These are phyloP conservation scores for Botrytis sinoallii DNA, from an alignment of 2,329 filamentous ascomycete genomes.

Conservation along the genomic window DNA sequence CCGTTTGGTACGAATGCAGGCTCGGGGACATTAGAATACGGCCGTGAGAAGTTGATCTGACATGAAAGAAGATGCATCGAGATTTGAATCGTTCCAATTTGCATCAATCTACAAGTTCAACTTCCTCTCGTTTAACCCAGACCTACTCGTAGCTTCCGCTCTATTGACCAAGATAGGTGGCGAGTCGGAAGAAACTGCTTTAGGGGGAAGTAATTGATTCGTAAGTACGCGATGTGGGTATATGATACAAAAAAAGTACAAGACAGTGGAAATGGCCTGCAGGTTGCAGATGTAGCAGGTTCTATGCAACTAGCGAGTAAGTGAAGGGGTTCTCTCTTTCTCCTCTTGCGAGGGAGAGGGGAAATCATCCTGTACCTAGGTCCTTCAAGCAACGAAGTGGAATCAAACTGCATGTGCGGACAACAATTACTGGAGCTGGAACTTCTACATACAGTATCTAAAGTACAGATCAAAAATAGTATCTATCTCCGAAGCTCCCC, in stretches of 20 bases:
- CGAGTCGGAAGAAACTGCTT: conserved; percentile 5
- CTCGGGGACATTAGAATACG: conserved; percentile 10
- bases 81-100: not conserved
- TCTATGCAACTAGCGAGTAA: conserved; percentile 19
- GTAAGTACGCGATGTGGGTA: conserved; percentile 9
- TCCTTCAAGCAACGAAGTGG: conserved; percentile 7
- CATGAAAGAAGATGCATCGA: not conserved
- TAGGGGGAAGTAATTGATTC: not conserved
- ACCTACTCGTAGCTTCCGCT: not conserved
- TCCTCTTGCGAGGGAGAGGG: not conserved
- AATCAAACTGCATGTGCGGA: conserved; percentile 14
- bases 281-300: conserved; percentile 9
- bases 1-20: conserved; percentile 4
- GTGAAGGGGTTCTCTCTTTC: not conserved
- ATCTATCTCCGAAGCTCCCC: conserved; percentile 2
- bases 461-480: not conserved
- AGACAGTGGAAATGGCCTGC: conserved; percentile 8
- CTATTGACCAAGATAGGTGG: not conserved
- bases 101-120: conserved; percentile 1
- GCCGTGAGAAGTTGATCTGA: conserved; percentile 10
- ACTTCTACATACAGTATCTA: conserved; percentile 3
- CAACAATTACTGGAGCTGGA: conserved; percentile 15
- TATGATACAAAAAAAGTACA: conserved; percentile 3
- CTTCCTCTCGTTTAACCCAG: not conserved
- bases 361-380: not conserved